Percentiles rank a stretch among this genome's conserved stretches.
Evolutionary conservation across 129 eudicot genomes (phyloP).

Genomic region (Flaveria brownii): DNA sequence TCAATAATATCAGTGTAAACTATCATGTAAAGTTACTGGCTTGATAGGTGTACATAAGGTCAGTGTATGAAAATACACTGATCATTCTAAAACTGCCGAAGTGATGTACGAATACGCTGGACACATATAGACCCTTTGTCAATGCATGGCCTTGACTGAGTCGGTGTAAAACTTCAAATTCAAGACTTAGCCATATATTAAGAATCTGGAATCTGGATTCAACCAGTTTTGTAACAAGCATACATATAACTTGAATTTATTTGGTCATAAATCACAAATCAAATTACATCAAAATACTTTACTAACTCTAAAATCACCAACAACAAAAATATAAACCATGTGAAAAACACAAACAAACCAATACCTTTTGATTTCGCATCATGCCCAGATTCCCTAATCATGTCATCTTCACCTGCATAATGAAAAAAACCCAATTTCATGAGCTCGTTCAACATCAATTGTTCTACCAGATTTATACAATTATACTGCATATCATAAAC

Average conservation of each 20-base stretch:
- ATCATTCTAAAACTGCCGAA: too few species aligned
- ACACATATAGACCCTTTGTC: too few species aligned
- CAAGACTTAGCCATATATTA: background rate
- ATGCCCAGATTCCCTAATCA: slow-evolving; percentile 22
- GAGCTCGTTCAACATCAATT: background rate
- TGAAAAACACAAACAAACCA: slow-evolving; percentile 26
- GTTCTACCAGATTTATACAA: background rate
- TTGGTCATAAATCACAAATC: background rate
- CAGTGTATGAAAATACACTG: too few species aligned
- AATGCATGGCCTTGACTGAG: background rate
- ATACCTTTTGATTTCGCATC: slow-evolving; percentile 40
- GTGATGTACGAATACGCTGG: too few species aligned
- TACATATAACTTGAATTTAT: background rate
- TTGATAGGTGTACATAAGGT: too few species aligned
- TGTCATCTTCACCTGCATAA: slow-evolving; percentile 32
- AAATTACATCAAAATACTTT: background rate
- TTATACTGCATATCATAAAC: background rate
- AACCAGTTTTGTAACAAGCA: background rate
- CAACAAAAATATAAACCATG: background rate
- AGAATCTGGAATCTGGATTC: background rate
- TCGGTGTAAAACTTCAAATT: background rate
- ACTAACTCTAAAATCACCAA: background rate
- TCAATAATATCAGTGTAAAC: too few species aligned
- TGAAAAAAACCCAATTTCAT: slow-evolving; percentile 7
- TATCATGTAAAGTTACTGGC: too few species aligned